These are phyloP conservation scores for Cytidiella melzeri DNA, from an alignment of 768 basidiomycete genomes.

Conservation along the genomic window DNA sequence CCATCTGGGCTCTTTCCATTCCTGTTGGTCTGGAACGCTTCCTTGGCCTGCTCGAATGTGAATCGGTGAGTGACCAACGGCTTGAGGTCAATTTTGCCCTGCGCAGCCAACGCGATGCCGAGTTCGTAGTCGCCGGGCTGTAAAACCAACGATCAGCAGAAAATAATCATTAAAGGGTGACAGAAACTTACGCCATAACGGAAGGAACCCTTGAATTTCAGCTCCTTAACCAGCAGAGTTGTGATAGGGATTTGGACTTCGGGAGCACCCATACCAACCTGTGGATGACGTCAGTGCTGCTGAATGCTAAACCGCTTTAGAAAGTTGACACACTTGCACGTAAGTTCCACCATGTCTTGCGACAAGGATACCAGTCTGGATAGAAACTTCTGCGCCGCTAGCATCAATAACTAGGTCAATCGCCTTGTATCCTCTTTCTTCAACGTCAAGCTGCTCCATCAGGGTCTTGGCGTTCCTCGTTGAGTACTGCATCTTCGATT, in stretches of 20 bases:
- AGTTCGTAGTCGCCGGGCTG: conserved; percentile 82
- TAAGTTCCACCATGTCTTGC: conserved; percentile 72
- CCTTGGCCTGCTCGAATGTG: conserved; percentile 67
- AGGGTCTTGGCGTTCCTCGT: conserved; percentile 63
- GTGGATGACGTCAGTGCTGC: conserved; percentile 23
- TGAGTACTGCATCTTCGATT: conserved; percentile 67
- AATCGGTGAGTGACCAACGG: conserved; percentile 56
- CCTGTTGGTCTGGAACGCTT: conserved; percentile 79
- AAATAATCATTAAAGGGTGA: background rate
- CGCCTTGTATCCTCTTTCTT: conserved; percentile 60
- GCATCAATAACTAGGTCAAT: conserved; percentile 91
- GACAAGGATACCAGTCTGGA: conserved; percentile 78
- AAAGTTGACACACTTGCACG: conserved; percentile 45
- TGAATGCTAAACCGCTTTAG: background rate
- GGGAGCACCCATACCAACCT: conserved; percentile 85
- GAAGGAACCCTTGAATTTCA: conserved; percentile 87
- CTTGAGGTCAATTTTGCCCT: conserved; percentile 80
- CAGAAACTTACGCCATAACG: conserved; percentile 64
- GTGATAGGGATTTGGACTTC: conserved; percentile 72
- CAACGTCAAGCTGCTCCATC: conserved; percentile 56
- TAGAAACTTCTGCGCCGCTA: conserved; percentile 88
- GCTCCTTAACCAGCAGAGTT: conserved; percentile 67
- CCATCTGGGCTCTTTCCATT: conserved; percentile 81
- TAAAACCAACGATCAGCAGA: conserved; percentile 3
- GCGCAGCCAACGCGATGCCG: conserved; percentile 77